A percentile compares a stretch with the other conserved stretches of the same genome.
phyloP scores from a whole-genome alignment of 2,329 filamentous ascomycete species.

The Calonectria ilicicola region DNA sequence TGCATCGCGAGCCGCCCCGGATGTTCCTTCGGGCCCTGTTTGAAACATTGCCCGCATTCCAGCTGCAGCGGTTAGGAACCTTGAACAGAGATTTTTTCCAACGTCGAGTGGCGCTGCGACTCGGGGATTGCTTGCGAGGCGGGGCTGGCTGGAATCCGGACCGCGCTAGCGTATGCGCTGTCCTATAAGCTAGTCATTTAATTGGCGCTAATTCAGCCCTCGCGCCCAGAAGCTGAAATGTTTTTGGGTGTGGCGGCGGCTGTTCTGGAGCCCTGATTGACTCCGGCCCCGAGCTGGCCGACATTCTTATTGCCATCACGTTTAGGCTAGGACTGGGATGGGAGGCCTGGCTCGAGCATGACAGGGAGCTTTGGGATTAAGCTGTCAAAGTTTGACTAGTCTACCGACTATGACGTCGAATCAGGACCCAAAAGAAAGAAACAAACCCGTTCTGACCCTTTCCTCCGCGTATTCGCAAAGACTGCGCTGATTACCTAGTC shows the following conservation, averaged over 20 bases:
- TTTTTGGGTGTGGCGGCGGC: slow-evolving; percentile 4
- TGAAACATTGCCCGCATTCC: slow-evolving; percentile 3
- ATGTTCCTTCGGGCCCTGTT: no score
- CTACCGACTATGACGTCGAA: background rate
- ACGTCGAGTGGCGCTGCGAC: background rate
- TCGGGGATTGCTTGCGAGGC: background rate
- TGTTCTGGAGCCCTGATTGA: background rate
- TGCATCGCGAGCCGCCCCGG: background rate
- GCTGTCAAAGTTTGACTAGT: background rate
- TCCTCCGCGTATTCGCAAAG: background rate
- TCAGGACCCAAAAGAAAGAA: background rate
- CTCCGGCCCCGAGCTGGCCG: background rate
- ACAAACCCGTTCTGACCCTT: background rate
- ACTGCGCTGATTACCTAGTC: background rate
- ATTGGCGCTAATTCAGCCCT: background rate
- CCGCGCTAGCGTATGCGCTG: background rate
- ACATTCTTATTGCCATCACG: background rate
- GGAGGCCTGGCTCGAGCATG: background rate
- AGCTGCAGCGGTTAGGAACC: background rate
- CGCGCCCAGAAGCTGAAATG: background rate
- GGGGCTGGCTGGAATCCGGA: background rate
- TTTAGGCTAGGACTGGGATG: background rate
- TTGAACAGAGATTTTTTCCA: background rate
- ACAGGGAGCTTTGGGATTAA: background rate
- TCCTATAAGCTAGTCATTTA: background rate